Conservation (phyloP, 2,329 filamentous ascomycete species). For the Cucurbitaria berberidis region DNA sequence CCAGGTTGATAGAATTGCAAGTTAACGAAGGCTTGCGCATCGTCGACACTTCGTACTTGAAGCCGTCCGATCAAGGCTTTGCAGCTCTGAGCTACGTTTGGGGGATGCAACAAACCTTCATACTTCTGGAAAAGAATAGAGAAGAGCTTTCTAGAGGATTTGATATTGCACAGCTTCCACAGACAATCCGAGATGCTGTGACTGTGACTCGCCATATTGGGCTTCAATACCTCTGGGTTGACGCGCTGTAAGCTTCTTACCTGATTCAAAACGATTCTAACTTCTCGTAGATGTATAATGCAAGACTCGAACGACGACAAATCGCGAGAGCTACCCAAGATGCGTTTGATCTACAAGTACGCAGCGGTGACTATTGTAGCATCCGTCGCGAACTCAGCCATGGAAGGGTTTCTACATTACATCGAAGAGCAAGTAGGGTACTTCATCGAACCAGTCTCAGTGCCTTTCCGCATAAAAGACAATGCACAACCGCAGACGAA, state of each 20-base stretch:
- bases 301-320: conserved; percentile 12
- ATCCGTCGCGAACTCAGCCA: conserved; percentile 6
- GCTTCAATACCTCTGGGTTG: conserved; percentile 16
- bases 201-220: conserved; percentile 10
- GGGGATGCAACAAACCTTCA: conserved; percentile 7
- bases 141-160: not conserved
- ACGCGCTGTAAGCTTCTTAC: conserved; percentile 8
- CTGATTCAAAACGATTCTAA: not conserved
- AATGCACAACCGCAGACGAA: not conserved
- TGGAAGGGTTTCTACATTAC: conserved; percentile 12
- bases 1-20: not conserved
- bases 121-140: conserved; percentile 1
- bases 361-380: conserved; percentile 13
- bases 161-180: conserved; percentile 3
- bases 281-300: conserved; percentile 9
- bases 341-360: conserved; percentile 12
- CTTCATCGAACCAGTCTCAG: conserved; percentile 8
- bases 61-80: not conserved
- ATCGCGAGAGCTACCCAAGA: conserved; percentile 11
- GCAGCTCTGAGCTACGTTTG: conserved; percentile 12
- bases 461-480: not conserved
- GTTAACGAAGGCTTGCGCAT: not conserved
- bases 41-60: not conserved
- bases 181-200: conserved; percentile 17
- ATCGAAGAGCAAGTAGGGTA: conserved; percentile 1